Percentiles rank a stretch among this genome's conserved stretches.
These are phyloP conservation scores for Lasiosphaeria miniovina DNA, from an alignment of 495 filamentous ascomycete genomes.

Conservation along the genomic window DNA sequence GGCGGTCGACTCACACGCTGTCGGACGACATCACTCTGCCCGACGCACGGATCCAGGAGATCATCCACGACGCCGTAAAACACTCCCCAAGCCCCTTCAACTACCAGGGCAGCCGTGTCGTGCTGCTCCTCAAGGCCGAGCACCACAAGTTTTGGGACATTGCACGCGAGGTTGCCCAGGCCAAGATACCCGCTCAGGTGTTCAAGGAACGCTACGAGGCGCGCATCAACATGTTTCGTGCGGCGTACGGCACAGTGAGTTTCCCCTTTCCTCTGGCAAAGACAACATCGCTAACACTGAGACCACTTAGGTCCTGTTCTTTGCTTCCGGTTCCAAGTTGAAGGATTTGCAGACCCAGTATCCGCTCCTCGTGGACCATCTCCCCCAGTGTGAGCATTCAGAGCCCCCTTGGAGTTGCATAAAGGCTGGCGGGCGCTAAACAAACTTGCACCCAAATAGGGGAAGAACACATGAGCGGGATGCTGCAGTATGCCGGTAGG, in stretches of 20 bases:
- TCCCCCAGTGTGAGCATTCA: neutral
- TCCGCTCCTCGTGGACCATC: neutral
- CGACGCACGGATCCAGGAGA: neutral
- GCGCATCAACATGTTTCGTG: slow-evolving; percentile 2
- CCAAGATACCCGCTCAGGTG: neutral
- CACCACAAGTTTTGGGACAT: slow-evolving; percentile 5
- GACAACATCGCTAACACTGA: neutral
- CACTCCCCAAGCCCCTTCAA: slow-evolving; percentile 4
- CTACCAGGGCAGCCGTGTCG: neutral
- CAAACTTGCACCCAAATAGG: neutral
- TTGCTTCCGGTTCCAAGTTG: neutral
- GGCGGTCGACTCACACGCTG: neutral
- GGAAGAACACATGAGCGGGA: neutral
- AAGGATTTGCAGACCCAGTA: neutral
- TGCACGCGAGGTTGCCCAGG: neutral
- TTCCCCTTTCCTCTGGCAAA: neutral
- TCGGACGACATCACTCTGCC: neutral
- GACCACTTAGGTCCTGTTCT: neutral
- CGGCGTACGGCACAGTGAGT: slow-evolving; percentile 1
- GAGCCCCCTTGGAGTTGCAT: neutral
- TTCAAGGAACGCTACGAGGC: neutral
- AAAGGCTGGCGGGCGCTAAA: neutral
- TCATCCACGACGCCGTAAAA: neutral
- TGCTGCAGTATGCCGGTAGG: slow-evolving; percentile 4
- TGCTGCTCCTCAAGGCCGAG: slow-evolving; percentile 1